phyloP scores from a whole-genome alignment of 257 asterid species.

The Nicotiana undulata region DNA sequence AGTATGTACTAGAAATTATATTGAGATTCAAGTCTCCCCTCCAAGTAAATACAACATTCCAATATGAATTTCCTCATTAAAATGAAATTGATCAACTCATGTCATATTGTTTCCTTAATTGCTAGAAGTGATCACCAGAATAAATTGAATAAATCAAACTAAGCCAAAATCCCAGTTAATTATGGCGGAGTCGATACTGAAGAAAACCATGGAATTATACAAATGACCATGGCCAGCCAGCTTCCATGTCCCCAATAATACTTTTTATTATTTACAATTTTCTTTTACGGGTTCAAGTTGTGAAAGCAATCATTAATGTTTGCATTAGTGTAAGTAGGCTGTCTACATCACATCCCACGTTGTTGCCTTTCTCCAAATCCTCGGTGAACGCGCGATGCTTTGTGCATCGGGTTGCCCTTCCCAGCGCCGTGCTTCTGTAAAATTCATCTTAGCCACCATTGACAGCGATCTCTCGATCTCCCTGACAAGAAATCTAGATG shows the following conservation, averaged over 20 bases:
- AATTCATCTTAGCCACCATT: constrained; percentile 20
- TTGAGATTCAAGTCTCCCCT: not conserved
- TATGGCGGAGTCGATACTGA: not conserved
- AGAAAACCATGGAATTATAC: not conserved
- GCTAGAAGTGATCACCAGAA: not conserved
- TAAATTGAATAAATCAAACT: not conserved
- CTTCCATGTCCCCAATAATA: not conserved
- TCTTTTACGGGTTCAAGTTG: not conserved
- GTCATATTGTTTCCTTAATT: not conserved
- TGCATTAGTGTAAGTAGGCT: too few relatives aligned
- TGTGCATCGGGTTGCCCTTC: too few relatives aligned
- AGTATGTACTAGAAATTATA: too few relatives aligned
- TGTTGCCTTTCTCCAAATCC: too few relatives aligned
- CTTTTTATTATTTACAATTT: not conserved
- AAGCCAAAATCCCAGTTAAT: not conserved
- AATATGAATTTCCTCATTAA: not conserved
- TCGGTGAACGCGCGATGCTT: too few relatives aligned
- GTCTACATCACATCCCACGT: too few relatives aligned
- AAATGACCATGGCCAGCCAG: not conserved
- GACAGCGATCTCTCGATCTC: not conserved
- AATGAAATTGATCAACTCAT: not conserved
- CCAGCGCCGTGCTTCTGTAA: not conserved
- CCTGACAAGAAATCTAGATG: constrained; percentile 4
- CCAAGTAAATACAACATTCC: not conserved
- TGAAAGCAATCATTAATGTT: too few relatives aligned